These are phyloP conservation scores for Pezicula radicicola DNA, from an alignment of 2,329 filamentous ascomycete genomes.

Conservation along the genomic window DNA sequence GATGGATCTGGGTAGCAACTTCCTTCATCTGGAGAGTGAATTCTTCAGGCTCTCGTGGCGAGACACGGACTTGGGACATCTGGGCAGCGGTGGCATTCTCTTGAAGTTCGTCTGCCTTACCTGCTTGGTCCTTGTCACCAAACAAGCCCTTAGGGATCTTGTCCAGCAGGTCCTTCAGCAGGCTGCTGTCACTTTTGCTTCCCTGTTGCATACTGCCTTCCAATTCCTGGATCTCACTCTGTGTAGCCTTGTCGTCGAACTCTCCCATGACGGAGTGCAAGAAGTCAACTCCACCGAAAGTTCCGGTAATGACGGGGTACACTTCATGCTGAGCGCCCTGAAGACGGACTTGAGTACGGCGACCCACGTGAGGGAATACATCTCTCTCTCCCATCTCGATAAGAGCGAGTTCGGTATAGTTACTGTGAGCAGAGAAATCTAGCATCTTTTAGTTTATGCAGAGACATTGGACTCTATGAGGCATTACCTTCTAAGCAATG, in stretches of 20 bases:
- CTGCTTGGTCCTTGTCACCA: slow-evolving; percentile 69
- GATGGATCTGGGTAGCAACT: slow-evolving; percentile 77
- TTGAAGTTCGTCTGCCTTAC: slow-evolving; percentile 78
- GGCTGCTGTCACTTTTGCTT: slow-evolving; percentile 62
- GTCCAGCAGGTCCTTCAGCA: slow-evolving; percentile 75
- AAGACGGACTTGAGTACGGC: slow-evolving; percentile 67
- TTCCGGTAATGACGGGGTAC: slow-evolving; percentile 84
- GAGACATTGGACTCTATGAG: slow-evolving; percentile 35
- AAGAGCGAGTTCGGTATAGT: slow-evolving; percentile 84
- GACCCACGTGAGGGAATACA: slow-evolving; percentile 85
- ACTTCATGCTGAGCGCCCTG: slow-evolving; percentile 63
- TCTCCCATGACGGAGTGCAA: slow-evolving; percentile 79
- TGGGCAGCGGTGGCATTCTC: slow-evolving; percentile 71
- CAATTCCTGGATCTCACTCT: slow-evolving; percentile 86
- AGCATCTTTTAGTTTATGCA: slow-evolving; percentile 22
- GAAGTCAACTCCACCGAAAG: slow-evolving; percentile 93
- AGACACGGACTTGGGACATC: slow-evolving; percentile 71
- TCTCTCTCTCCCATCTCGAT: slow-evolving; percentile 80
- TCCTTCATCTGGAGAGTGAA: slow-evolving; percentile 76
- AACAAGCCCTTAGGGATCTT: slow-evolving; percentile 81
- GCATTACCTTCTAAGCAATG: slow-evolving; percentile 71
- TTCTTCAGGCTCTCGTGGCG: slow-evolving; percentile 77
- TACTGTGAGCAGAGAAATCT: slow-evolving; percentile 90
- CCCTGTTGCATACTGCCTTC: slow-evolving; percentile 75
- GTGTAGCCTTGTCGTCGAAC: slow-evolving; percentile 84